A percentile compares a stretch with the other conserved stretches of the same genome.
These are phyloP conservation scores for Diplodia sapinea DNA, from an alignment of 2,329 filamentous ascomycete genomes.

Conservation along the genomic window DNA sequence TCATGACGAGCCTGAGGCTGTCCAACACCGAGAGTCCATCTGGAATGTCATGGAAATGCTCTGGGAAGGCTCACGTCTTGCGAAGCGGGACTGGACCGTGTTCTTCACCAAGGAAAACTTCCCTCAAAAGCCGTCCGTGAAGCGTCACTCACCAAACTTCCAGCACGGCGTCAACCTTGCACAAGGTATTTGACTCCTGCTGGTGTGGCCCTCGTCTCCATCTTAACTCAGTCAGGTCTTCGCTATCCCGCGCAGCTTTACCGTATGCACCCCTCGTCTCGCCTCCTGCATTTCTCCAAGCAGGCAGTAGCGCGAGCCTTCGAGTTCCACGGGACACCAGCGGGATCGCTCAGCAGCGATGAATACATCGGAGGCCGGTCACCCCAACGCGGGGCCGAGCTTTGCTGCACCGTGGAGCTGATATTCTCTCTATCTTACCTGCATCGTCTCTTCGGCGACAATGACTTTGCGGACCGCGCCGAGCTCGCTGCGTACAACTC, in stretches of 20 bases:
- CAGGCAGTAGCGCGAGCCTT: conserved; percentile 49
- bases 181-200: conserved; percentile 42
- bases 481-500: conserved; percentile 59
- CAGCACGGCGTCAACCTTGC: conserved; percentile 54
- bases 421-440: conserved; percentile 45
- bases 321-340: conserved; percentile 49
- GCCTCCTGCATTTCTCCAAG: conserved; percentile 46
- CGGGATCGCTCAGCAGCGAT: conserved; percentile 53
- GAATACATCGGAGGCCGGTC: conserved; percentile 49
- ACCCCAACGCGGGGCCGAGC: conserved; percentile 47
- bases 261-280: conserved; percentile 48
- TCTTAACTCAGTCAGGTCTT: not conserved
- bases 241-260: conserved; percentile 51
- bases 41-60: conserved; percentile 53
- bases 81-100: conserved; percentile 43
- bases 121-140: conserved; percentile 31
- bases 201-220: not conserved
- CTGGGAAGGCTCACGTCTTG: conserved; percentile 38
- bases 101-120: conserved; percentile 46
- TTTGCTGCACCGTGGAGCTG: conserved; percentile 47
- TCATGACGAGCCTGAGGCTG: conserved; percentile 42
- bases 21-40: conserved; percentile 33
- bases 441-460: conserved; percentile 44
- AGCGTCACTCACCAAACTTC: conserved; percentile 36
- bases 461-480: conserved; percentile 53